phyloP scores from a whole-genome alignment of 176 grass and related monocot genomes.

The Oropetium thomaeum region DNA sequence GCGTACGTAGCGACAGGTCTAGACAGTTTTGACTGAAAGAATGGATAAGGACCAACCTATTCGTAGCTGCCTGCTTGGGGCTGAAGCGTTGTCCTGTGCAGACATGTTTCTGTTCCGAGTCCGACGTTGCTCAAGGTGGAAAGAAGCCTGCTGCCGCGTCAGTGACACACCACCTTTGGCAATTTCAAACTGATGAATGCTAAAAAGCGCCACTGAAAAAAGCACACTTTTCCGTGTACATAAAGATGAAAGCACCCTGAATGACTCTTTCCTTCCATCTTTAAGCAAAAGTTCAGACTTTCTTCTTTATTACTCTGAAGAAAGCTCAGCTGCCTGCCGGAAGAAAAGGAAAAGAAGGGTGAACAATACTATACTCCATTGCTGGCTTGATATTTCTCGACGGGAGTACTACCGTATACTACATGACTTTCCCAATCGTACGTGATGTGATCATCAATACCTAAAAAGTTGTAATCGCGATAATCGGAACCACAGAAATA shows the following conservation, averaged over 20 bases:
- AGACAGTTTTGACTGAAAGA: background rate
- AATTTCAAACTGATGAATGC: conserved; percentile 14
- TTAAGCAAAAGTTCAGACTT: background rate
- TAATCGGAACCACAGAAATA: background rate
- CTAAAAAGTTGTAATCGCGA: too few relatives aligned
- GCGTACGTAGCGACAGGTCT: too few relatives aligned
- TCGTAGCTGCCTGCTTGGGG: background rate
- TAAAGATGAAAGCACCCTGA: background rate
- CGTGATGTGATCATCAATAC: background rate
- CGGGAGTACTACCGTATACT: background rate
- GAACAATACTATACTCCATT: background rate
- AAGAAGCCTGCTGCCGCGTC: conserved; percentile 5
- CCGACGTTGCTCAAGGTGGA: background rate
- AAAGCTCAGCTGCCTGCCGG: background rate
- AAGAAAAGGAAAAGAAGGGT: background rate
- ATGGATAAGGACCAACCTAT: background rate
- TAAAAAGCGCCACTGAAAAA: conserved; percentile 12
- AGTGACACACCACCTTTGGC: background rate
- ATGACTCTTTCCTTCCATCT: background rate
- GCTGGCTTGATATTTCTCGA: background rate
- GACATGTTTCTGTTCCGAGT: too few relatives aligned
- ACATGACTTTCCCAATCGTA: background rate
- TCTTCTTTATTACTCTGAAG: background rate
- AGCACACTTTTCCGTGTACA: background rate
- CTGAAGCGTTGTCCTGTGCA: background rate